A percentile compares a stretch with the other conserved stretches of the same genome.
These are phyloP conservation scores for Dothideomycetes sp. DNA, from an alignment of 2,329 filamentous ascomycete genomes.

Conservation along the genomic window DNA sequence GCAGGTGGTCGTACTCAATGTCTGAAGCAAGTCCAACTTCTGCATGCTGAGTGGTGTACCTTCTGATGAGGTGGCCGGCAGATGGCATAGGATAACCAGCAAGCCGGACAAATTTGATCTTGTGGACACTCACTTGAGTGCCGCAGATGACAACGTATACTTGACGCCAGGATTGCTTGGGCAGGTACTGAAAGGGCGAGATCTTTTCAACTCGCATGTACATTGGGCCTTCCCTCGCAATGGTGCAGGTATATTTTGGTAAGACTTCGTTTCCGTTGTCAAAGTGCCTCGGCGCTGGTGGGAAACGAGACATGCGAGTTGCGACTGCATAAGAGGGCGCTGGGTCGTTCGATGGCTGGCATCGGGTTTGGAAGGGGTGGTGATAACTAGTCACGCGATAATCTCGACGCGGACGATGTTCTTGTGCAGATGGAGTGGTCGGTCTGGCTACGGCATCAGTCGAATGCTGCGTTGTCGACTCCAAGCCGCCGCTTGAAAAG, in stretches of 20 bases:
- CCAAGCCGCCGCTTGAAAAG: no score
- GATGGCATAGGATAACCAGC: constrained; percentile 26
- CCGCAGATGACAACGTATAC: constrained; percentile 57
- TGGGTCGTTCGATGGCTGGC: constrained; percentile 21
- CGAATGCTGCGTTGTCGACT: no score
- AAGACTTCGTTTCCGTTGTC: constrained; percentile 21
- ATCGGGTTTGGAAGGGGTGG: constrained; percentile 27
- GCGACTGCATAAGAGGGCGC: constrained; percentile 26
- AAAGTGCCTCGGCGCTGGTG: constrained; percentile 12
- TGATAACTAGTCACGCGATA: constrained; percentile 23
- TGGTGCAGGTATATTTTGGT: constrained; percentile 27
- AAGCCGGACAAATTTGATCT: constrained; percentile 41
- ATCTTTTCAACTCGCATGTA: constrained; percentile 26
- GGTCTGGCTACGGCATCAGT: no score
- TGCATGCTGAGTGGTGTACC: constrained; percentile 65
- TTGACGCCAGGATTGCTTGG: constrained; percentile 26
- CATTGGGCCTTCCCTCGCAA: constrained; percentile 24
- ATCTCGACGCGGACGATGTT: neutral
- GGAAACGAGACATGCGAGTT: constrained; percentile 15
- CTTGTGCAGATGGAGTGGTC: no score
- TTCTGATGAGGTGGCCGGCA: constrained; percentile 52
- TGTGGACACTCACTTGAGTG: constrained; percentile 58
- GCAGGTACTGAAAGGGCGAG: constrained; percentile 23
- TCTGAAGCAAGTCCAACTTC: constrained; percentile 67
- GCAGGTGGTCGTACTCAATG: constrained; percentile 49